phyloP scores from a whole-genome alignment of 257 asterid genomes.

The Haberlea rhodopensis region DNA sequence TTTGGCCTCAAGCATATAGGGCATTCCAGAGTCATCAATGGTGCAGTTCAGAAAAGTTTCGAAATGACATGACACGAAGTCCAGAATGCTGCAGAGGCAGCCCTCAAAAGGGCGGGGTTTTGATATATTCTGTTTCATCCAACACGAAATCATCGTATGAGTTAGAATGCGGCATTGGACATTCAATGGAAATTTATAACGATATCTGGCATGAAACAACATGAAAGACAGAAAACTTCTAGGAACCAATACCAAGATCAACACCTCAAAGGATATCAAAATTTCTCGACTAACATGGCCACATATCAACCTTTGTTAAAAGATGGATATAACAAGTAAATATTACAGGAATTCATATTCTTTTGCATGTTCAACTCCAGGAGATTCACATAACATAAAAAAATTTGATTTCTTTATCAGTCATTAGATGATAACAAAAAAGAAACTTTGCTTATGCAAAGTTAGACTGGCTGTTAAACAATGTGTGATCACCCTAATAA shows the following conservation, averaged over 20 bases:
- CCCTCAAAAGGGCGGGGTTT: conserved; percentile 80
- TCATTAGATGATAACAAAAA: conserved; percentile 3
- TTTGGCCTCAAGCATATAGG: conserved; percentile 16
- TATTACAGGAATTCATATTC: not conserved
- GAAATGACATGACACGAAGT: conserved; percentile 83
- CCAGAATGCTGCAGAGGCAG: conserved; percentile 93
- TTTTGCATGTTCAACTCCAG: not conserved
- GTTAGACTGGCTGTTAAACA: conserved; percentile 13
- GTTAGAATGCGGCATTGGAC: not conserved
- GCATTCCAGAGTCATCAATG: conserved; percentile 3
- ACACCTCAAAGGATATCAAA: not conserved
- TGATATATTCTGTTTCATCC: conserved; percentile 69
- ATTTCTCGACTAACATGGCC: too few species aligned
- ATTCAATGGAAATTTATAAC: too few species aligned
- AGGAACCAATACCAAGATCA: not conserved
- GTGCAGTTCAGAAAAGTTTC: conserved; percentile 64
- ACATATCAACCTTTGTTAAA: too few species aligned
- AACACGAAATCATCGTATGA: conserved; percentile 16
- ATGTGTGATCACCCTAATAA: not conserved
- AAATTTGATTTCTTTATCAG: not conserved
- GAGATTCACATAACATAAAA: too few species aligned
- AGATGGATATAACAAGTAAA: too few species aligned
- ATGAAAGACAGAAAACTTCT: not conserved
- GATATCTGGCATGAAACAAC: not conserved
- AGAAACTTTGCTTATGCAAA: not conserved